phyloP scores from a whole-genome alignment of 805 yeast genomes.

The Candida sanyiensis region DNA sequence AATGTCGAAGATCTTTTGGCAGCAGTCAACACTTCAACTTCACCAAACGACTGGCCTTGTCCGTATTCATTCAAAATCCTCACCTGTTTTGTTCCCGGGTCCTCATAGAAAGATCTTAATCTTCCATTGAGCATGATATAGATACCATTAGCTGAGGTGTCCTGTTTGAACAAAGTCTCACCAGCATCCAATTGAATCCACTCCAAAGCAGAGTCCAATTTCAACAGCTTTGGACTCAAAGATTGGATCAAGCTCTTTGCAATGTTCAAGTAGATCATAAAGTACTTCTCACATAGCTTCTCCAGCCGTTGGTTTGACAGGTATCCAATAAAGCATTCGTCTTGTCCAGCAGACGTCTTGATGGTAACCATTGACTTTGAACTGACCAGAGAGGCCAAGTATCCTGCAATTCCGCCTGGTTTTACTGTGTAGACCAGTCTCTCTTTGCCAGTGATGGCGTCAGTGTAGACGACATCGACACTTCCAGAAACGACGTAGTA shows the following conservation, averaged over 20 bases:
- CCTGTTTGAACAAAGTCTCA: slow-evolving; percentile 69
- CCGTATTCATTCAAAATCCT: slow-evolving; percentile 70
- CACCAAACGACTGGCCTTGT: slow-evolving; percentile 93
- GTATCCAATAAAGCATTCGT: slow-evolving; percentile 56
- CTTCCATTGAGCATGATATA: slow-evolving; percentile 88
- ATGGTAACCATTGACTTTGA: slow-evolving; percentile 72
- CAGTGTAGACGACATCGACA: slow-evolving; percentile 55
- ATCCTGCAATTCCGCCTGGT: slow-evolving; percentile 85
- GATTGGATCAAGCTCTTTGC: slow-evolving; percentile 69
- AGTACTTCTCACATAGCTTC: slow-evolving; percentile 65
- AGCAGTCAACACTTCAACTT: slow-evolving; percentile 87
- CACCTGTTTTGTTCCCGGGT: slow-evolving; percentile 23
- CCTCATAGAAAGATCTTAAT: slow-evolving; percentile 47
- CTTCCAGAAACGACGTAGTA: slow-evolving; percentile 77
- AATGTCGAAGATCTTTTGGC: slow-evolving; percentile 61
- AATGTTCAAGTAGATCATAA: slow-evolving; percentile 67
- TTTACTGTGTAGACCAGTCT: slow-evolving; percentile 51
- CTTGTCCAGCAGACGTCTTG: slow-evolving; percentile 45
- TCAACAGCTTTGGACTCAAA: slow-evolving; percentile 58
- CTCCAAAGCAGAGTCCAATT: slow-evolving; percentile 87
- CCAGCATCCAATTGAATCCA: slow-evolving; percentile 95
- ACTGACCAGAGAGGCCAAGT: slow-evolving; percentile 74
- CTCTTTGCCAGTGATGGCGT: slow-evolving; percentile 27
- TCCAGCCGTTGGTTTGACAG: slow-evolving; percentile 60
- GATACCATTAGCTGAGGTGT: slow-evolving; percentile 84